Percentiles rank a stretch among this genome's conserved stretches.
phyloP scores from a whole-genome alignment of 2,329 filamentous ascomycete species.

The Talaromyces sp. region DNA sequence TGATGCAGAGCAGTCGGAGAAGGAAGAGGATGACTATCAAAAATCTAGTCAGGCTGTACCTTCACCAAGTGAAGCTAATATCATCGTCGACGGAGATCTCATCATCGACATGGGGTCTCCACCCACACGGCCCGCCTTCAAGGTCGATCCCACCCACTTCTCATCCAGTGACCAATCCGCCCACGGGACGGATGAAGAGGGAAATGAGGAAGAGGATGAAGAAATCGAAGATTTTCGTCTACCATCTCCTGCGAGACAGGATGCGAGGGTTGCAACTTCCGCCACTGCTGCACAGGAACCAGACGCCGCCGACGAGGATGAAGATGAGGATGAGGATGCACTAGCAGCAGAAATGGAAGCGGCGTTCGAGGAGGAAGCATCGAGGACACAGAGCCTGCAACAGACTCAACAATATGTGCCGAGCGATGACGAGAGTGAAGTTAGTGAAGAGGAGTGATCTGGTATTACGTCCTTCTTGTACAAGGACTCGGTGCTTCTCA shows the following conservation, averaged over 20 bases:
- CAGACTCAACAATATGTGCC: slow-evolving; percentile 32
- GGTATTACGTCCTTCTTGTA: not conserved
- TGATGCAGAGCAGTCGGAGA: slow-evolving; percentile 31
- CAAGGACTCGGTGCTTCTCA: not conserved
- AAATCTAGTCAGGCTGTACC: slow-evolving; percentile 32
- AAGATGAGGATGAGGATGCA: slow-evolving; percentile 47
- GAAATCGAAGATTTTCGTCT: slow-evolving; percentile 40
- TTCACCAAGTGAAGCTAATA: slow-evolving; percentile 43
- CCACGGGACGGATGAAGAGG: slow-evolving; percentile 35
- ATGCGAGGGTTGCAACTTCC: slow-evolving; percentile 12
- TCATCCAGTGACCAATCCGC: slow-evolving; percentile 43
- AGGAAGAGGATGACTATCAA: slow-evolving; percentile 27
- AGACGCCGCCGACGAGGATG: slow-evolving; percentile 10
- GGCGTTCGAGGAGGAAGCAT: slow-evolving; percentile 50
- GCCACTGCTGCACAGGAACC: not conserved
- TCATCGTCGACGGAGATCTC: slow-evolving; percentile 48
- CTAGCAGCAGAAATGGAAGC: slow-evolving; percentile 60
- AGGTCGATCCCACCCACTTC: slow-evolving; percentile 43
- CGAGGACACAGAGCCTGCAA: slow-evolving; percentile 31
- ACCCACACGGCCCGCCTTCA: slow-evolving; percentile 37
- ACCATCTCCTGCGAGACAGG: slow-evolving; percentile 37
- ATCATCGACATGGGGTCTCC: slow-evolving; percentile 52
- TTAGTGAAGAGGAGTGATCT: slow-evolving; percentile 64
- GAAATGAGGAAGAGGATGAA: slow-evolving; percentile 38
- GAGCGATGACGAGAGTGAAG: slow-evolving; percentile 61